Base-by-base conservation (phyloP, 805 yeast species). In the Pichia pseudocactophila region DNA sequence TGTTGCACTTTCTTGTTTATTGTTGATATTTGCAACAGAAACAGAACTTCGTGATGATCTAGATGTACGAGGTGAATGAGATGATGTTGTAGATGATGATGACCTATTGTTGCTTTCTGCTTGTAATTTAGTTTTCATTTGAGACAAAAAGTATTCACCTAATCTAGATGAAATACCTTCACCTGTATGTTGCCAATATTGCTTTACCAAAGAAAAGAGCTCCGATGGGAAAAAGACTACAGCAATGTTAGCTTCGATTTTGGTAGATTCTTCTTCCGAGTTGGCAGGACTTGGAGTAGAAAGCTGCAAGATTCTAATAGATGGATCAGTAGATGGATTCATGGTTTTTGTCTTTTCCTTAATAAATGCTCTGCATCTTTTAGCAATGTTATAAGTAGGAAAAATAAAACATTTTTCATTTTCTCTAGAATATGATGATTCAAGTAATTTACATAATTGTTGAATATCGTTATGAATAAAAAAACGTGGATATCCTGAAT, bases 141-240 rank as follows among this genome's bases (percentile, higher is more conserved):
- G 85, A 46, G 76, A 77, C 45, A 82, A 62, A 37, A 84, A 78
- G 55, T 86, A 92, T 61, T 89, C 96, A 1, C 88, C 97, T 58
- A 80, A 65, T 53, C 97, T 70, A 30, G 96, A 85, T 13, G 96
- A 85, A 22, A 92, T 75, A n/a, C 96, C 96, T 61, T 90, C 97
- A 22, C 99, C 99, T 0, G 95, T 69, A 56, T 89, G 96, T 60
- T 90, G 97, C 98, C 98, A 92, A 64, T 86, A 92, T 53, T 78
- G 78, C 57, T 86, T 88, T 32, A 92, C 89, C 4, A 83, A 59
- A 1, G 75, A 60, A 48, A 69, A 78, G 45, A 71, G 78, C 3
- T 68, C 65, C 2, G 67, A 60, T 2, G 85, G 85, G 54, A 82
- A 84, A 47, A 92, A 80, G n/a, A 88, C 86, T 17, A 78, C 82